Base-by-base conservation (phyloP, 306 rosid genomes). In the Gleditsia sinensis region DNA sequence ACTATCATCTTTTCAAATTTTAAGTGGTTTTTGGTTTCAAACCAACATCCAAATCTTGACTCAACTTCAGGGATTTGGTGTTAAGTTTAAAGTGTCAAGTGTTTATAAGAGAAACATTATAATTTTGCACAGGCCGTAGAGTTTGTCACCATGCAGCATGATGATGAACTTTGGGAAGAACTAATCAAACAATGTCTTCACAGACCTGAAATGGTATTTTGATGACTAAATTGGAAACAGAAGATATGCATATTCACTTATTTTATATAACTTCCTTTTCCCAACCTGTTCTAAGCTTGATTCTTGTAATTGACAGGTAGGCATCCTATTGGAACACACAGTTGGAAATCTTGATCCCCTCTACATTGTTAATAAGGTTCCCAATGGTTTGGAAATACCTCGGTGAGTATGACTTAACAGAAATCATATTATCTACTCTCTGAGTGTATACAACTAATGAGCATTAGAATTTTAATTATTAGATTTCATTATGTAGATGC, bases 381-480 rank as follows among this genome's bases (percentile, higher is more conserved):
- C 99, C 62, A 83, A 92, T 43, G 97, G 99, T 58, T 62, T 94
- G 86, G 96, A 91, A 82, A 92, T 94, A 82, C 99, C 97, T 64
- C 83, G 95, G 99, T 94, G 56, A 79, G 95, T 83, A 30, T 42
- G 60, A 72, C 65, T 68, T 53, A 56, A 70, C 34, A 27, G 67
- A 78, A 21, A 25, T 36, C 9, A 42, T 40, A 40, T n/a, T 69
- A 25, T 72, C 70, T 30, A 12, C 42, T 67, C 21, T 51, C 28
- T 3, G 32, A 39, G 23, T 69, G 43, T 21, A 40, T 40, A 16
- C 7, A 3, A 19, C 7, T 50, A 37, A 28, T 17, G 11, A 43
- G 9, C 23, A 50, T 7, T 67, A 60, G 6, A 42, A 77, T 55
- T 69, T 59, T 66, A 14, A 36, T 39, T 32, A 71, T 63, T 17